Conservation (phyloP, 1,139 yeast species). For the Nadsonia starkeyi-henricii region DNA sequence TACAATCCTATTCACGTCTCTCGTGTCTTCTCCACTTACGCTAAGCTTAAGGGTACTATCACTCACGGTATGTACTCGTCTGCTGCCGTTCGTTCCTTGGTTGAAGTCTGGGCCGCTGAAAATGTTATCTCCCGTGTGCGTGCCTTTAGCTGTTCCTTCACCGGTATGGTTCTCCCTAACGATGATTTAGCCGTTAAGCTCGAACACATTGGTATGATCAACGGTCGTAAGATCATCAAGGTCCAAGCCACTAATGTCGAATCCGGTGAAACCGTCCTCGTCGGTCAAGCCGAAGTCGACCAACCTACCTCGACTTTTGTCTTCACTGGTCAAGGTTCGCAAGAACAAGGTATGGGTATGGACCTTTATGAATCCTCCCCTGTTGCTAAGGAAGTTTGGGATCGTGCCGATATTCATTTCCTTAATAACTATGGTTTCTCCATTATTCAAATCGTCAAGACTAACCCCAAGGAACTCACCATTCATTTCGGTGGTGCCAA, state of each 20-base stretch:
- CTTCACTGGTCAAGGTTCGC: constrained; percentile 99
- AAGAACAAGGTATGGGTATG: constrained; percentile 99
- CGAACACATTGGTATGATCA: constrained; percentile 97
- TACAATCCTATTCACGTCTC: constrained; percentile 97
- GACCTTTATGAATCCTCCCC: constrained; percentile 82
- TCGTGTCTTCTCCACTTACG: constrained; percentile 85
- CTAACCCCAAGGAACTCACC: constrained; percentile 90
- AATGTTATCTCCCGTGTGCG: constrained; percentile 91
- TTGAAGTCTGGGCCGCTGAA: constrained; percentile 98
- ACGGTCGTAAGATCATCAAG: constrained; percentile 94
- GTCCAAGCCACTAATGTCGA: constrained; percentile 78
- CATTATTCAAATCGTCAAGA: constrained; percentile 83
- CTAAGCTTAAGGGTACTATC: constrained; percentile 89
- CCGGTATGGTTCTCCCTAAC: constrained; percentile 96
- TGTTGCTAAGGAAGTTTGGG: constrained; percentile 95
- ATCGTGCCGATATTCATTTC: constrained; percentile 90
- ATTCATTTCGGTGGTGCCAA: constrained; percentile 96
- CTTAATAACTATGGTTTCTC: constrained; percentile 92
- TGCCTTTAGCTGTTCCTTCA: constrained; percentile 82
- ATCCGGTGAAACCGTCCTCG: constrained; percentile 53
- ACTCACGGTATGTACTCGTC: constrained; percentile 99
- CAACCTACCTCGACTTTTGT: constrained; percentile 95
- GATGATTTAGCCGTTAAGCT: constrained; percentile 76
- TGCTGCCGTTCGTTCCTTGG: constrained; percentile 86
- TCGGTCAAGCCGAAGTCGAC: constrained; percentile 96